phyloP scores from a whole-genome alignment of 2,329 filamentous ascomycete species.

The Phyllosticta ampelicida region DNA sequence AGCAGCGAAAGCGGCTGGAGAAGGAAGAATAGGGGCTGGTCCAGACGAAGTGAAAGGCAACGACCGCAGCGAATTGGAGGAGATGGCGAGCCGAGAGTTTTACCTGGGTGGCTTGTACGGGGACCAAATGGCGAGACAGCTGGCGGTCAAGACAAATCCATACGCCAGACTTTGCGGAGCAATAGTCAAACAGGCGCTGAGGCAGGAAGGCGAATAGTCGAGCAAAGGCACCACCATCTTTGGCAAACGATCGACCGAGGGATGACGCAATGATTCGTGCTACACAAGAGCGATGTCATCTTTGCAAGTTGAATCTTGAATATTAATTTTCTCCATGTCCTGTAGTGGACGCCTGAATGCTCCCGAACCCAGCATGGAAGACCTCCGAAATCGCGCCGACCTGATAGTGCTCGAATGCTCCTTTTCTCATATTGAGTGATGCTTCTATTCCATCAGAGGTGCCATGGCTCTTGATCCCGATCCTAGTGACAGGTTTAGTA shows the following conservation, averaged over 20 bases:
- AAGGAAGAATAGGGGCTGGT: slow-evolving; percentile 7
- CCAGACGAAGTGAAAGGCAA: slow-evolving; percentile 22
- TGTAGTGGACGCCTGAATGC: too few relatives aligned
- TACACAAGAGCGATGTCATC: too few relatives aligned
- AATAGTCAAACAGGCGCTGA: slow-evolving; percentile 50
- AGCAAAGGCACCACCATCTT: background rate
- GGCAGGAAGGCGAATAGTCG: slow-evolving; percentile 34
- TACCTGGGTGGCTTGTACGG: slow-evolving; percentile 45
- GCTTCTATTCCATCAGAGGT: background rate
- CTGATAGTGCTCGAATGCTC: too few relatives aligned
- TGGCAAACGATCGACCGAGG: too few relatives aligned
- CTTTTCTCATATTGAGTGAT: background rate
- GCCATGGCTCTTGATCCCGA: too few relatives aligned
- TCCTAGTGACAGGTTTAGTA: background rate
- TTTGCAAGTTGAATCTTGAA: too few relatives aligned
- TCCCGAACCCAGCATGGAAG: too few relatives aligned
- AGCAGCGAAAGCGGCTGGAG: slow-evolving; percentile 21
- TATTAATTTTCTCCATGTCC: too few relatives aligned
- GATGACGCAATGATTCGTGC: too few relatives aligned
- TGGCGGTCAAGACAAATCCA: slow-evolving; percentile 51
- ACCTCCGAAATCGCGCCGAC: too few relatives aligned
- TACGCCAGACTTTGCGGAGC: slow-evolving; percentile 53
- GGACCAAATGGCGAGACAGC: slow-evolving; percentile 44
- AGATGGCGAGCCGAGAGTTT: slow-evolving; percentile 46
- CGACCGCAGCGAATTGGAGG: slow-evolving; percentile 37